Base-by-base conservation (phyloP, 441 rosid genomes). In the Pelargonium fulgidum region DNA sequence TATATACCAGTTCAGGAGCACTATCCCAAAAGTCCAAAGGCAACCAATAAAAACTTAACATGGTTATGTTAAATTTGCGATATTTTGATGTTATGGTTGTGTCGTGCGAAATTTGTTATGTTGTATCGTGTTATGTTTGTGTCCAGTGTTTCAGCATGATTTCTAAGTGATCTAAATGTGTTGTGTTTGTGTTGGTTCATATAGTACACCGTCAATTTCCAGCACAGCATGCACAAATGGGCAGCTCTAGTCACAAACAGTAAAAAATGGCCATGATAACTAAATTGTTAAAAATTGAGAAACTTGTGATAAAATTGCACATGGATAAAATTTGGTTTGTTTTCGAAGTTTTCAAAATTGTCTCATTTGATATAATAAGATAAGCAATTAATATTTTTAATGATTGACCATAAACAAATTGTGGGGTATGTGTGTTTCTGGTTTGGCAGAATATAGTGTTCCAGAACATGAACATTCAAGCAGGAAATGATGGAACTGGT, bases 401-500 rank as follows among this genome's bases (percentile, higher is more conserved):
- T 19, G 59, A 52, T 14, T 52, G 59, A 8, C 20, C 0, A 52
- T 52, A 52, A 52, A 52, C 59, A 52, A 52, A 52, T 52, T 52
- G 59, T 52, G 59, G 59, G 59, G 59, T 52, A 52, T 47, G 52
- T 10, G 20, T 10, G 10, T 52, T 0, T 52, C 6, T 52, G 59
- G 33, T 36, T 33, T 20, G 54, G 80, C 89, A 93, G 98, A 85
- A 81, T 75, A 82, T 91, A 39, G 82, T 91, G 76, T 89, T 93
- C 89, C 87, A 87, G 85, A 77, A 72, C 81, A 81, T 93, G 62
- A 74, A 88, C 76, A 80, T 91, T 17, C 98, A 93, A 69, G 96
- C 98, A 1, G 98, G 98, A 73, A 93, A 67, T 65, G 98, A 93
- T 72, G 73, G 44, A 26, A 75, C 91, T 6, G 98, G 98, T 48